Base-by-base conservation (phyloP, 495 filamentous ascomycete species). In the Physcia stellaris region DNA sequence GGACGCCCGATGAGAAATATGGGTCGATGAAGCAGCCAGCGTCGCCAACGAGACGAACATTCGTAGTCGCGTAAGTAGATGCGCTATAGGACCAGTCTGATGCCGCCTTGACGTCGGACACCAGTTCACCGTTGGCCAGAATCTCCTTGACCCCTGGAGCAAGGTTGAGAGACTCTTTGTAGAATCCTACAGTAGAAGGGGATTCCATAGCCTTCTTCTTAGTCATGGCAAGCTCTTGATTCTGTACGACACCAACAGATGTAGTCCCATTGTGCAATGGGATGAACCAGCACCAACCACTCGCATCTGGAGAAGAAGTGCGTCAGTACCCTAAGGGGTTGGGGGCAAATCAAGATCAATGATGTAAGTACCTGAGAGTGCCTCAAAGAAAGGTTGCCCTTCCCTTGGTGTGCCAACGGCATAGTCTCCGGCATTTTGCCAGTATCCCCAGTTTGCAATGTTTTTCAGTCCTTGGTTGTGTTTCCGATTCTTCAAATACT, bases 1-100 rank as follows among this genome's bases (percentile, higher is more conserved):
- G 69, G 0, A 68, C 60, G 17, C 64, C 68, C 2, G 63, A 65
- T 2, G 57, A 60, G 47, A 67, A 66, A 42, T 47, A 58, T 3
- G 60, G 59, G 35, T 63, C 62, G 35, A 66, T 63, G 44, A 66
- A 64, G 42, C 51, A 61, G 2, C 60, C 61, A 0, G 62, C 61
- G 40, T 66, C 62, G 4, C 62, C 61, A 9, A 46, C 55, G 19
- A 64, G 46, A 11, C 61, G 59, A 4, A 54, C 21, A 31, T 53
- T 16, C 0, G 61, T 56, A 28, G 26, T 44, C n/a, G 61, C 57
- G 46, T 64, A 66, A 4, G 33, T 33, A 1, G 55, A 52, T 15
- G 62, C 59, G 30, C 56, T 64, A 48, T 66, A 66, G 0, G 62
- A 66, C 52, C 54, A 66, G 38, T 64, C 61, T 4, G 58, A 57